Percentiles rank a stretch among this genome's conserved stretches.
Evolutionary conservation across 2,329 filamentous ascomycete species (phyloP).

Genomic region (Aspergillus unguis): DNA sequence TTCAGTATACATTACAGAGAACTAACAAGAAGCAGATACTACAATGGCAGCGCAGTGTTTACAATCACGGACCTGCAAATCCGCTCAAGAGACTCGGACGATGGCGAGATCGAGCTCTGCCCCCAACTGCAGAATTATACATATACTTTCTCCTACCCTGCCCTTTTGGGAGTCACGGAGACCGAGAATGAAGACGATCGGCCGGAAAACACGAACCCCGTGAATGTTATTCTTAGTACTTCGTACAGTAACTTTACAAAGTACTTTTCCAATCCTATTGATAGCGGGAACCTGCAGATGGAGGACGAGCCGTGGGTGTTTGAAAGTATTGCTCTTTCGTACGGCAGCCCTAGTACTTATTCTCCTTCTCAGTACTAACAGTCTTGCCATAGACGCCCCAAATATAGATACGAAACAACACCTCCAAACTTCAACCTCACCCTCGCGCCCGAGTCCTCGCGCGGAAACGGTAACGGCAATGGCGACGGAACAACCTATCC

Average conservation of each 20-base stretch:
- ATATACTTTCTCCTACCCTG: background rate
- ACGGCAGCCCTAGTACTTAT: background rate
- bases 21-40: conserved; percentile 6
- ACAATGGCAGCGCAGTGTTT: conserved; percentile 10
- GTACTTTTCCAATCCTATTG: background rate
- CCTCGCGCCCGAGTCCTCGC: background rate
- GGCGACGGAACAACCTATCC: background rate
- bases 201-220: conserved; percentile 5
- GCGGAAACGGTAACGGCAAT: too few relatives aligned
- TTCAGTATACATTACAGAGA: background rate
- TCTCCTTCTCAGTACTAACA: background rate
- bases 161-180: background rate
- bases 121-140: background rate
- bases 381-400: background rate
- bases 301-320: conserved; percentile 1
- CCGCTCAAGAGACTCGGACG: background rate
- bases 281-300: background rate
- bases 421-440: conserved; percentile 8
- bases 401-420: background rate
- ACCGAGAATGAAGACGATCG: conserved; percentile 1
- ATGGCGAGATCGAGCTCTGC: conserved; percentile 4
- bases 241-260: conserved; percentile 3
- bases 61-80: background rate
- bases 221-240: background rate
- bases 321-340: background rate